These are phyloP conservation scores for Madurella mycetomatis DNA, from an alignment of 2,329 filamentous ascomycete genomes.

Conservation along the genomic window DNA sequence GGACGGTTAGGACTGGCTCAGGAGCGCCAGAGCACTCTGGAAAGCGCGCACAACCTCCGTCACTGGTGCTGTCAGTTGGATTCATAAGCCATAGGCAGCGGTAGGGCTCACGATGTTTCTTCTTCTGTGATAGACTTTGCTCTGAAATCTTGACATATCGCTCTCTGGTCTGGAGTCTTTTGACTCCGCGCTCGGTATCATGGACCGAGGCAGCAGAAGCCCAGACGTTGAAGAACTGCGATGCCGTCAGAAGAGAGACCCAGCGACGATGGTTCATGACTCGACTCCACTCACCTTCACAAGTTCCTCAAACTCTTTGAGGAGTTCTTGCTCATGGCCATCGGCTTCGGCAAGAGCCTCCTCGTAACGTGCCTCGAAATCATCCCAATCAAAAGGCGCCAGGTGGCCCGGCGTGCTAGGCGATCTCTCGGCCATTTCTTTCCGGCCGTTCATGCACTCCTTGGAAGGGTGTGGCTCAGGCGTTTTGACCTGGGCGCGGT, in stretches of 20 bases:
- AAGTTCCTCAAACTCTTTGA: constrained; percentile 64
- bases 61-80: constrained; percentile 34
- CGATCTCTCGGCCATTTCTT: constrained; percentile 27
- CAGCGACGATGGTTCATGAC: background rate
- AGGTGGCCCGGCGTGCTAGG: constrained; percentile 51
- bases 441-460: constrained; percentile 24
- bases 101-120: constrained; percentile 67
- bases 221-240: constrained; percentile 76
- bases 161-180: constrained; percentile 75
- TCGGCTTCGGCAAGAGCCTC: constrained; percentile 60
- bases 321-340: constrained; percentile 58
- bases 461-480: constrained; percentile 27
- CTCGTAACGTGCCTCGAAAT: constrained; percentile 67
- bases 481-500: constrained; percentile 23
- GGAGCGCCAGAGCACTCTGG: constrained; percentile 55
- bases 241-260: constrained; percentile 1
- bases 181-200: constrained; percentile 72
- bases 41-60: constrained; percentile 58
- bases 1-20: constrained; percentile 34
- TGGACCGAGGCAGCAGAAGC: constrained; percentile 65
- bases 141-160: constrained; percentile 73
- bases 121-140: constrained; percentile 64
- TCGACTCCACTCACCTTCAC: constrained; percentile 49
- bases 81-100: background rate
- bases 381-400: constrained; percentile 66